A percentile compares a stretch with the other conserved stretches of the same genome.
Evolutionary conservation across 495 filamentous ascomycete species (phyloP).

Genomic region (Lophiostoma macrostomum): DNA sequence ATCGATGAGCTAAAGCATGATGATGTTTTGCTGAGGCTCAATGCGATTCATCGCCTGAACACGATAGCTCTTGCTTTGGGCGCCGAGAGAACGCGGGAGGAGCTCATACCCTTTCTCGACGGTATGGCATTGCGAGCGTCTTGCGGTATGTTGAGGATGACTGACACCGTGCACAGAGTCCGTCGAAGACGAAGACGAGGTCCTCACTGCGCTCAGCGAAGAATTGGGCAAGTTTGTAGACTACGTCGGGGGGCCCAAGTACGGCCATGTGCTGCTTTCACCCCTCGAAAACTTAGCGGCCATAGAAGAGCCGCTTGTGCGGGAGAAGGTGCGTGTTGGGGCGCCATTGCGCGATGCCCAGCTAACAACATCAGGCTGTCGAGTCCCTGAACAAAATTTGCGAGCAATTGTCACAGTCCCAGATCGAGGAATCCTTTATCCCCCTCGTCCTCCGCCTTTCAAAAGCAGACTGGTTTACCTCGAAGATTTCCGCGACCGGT

Average conservation of each 20-base stretch:
- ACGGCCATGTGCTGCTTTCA: conserved; percentile 92
- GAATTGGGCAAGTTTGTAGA: conserved; percentile 95
- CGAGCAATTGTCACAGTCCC: conserved; percentile 78
- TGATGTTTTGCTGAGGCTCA: conserved; percentile 93
- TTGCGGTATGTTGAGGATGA: conserved; percentile 4
- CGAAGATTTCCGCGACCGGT: conserved; percentile 95
- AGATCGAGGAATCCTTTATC: conserved; percentile 95
- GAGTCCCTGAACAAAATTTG: conserved; percentile 99
- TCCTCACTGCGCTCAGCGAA: conserved; percentile 92
- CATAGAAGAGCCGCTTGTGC: conserved; percentile 94
- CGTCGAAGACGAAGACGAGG: conserved; percentile 97
- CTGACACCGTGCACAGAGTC: conserved; percentile 61
- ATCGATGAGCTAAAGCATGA: conserved; percentile 99
- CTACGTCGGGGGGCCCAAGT: conserved; percentile 91
- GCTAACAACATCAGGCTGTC: conserved; percentile 64
- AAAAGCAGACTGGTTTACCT: conserved; percentile 99
- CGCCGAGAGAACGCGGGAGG: conserved; percentile 90
- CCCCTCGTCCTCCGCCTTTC: conserved; percentile 90
- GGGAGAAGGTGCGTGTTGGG: conserved; percentile 74
- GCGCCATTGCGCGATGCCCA: neutral
- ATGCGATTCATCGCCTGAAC: conserved; percentile 95
- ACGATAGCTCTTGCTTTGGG: conserved; percentile 96
- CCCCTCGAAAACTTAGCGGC: conserved; percentile 96
- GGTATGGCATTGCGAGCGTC: conserved; percentile 56
- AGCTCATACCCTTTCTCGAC: conserved; percentile 97